A percentile compares a stretch with the other conserved stretches of the same genome.
Conservation (phyloP, 2,329 filamentous ascomycete genomes). For the Talaromyces sp. region DNA sequence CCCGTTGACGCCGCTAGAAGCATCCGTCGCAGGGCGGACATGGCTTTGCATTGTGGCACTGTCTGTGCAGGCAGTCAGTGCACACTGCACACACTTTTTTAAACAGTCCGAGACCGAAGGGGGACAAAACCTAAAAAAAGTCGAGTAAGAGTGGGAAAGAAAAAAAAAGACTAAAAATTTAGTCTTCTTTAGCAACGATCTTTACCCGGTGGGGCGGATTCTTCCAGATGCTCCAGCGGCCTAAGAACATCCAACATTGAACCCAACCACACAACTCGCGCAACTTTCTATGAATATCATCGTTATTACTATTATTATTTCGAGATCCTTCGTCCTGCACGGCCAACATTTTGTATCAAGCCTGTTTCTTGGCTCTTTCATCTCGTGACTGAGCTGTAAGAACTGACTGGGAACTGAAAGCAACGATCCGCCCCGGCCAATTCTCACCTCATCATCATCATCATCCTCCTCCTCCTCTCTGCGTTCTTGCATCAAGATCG, state of each 20-base stretch:
- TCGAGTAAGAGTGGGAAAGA: not conserved
- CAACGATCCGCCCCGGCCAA: not conserved
- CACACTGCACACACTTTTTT: not conserved
- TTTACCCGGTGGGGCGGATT: not conserved
- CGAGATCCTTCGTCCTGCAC: too few relatives aligned
- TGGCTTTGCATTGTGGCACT: too few relatives aligned
- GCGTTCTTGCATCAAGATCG: not conserved
- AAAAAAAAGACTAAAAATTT: not conserved
- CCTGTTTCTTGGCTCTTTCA: too few relatives aligned
- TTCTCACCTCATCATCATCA: not conserved
- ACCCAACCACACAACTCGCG: not conserved
- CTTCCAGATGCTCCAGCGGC: not conserved
- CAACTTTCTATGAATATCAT: too few relatives aligned
- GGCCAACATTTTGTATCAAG: too few relatives aligned
- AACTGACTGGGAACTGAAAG: too few relatives aligned
- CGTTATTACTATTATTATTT: too few relatives aligned
- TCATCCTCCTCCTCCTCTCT: not conserved
- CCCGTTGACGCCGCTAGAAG: not conserved
- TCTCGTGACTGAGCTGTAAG: too few relatives aligned
- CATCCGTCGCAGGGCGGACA: not conserved
- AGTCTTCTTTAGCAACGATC: not conserved
- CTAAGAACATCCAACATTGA: too few relatives aligned
- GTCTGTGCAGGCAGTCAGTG: too few relatives aligned
- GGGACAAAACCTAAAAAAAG: too few relatives aligned
- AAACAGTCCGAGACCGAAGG: not conserved